Evolutionary conservation across 768 basidiomycete genomes (phyloP).

Genomic region (Suillus placidus): DNA sequence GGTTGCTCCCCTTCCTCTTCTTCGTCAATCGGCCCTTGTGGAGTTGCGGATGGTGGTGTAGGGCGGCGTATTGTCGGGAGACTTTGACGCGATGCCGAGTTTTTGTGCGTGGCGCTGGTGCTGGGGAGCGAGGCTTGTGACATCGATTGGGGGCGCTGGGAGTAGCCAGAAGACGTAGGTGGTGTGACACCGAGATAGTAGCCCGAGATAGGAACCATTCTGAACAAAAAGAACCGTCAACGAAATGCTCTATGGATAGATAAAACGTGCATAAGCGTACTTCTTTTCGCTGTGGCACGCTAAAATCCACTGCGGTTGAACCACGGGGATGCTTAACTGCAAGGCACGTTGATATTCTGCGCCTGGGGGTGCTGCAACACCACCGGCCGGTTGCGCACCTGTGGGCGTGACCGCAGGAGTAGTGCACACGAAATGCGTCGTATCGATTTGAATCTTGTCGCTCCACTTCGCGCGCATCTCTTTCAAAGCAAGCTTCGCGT

Average conservation of each 20-base stretch:
- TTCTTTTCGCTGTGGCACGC: constrained; percentile 86
- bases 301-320: constrained; percentile 93
- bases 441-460: constrained; percentile 95
- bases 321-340: constrained; percentile 91
- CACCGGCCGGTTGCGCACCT: constrained; percentile 59
- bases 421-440: constrained; percentile 97
- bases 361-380: constrained; percentile 61
- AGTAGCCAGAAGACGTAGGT: constrained; percentile 43
- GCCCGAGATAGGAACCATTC: constrained; percentile 84
- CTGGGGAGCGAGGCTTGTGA: constrained; percentile 63
- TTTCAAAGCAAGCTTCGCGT: constrained; percentile 76
- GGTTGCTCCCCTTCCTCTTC: constrained; percentile 36
- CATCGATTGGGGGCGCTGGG: constrained; percentile 71
- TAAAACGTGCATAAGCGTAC: constrained; percentile 44
- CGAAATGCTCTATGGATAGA: constrained; percentile 4
- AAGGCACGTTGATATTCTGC: constrained; percentile 95
- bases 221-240: constrained; percentile 29
- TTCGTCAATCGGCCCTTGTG: constrained; percentile 43
- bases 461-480: constrained; percentile 92
- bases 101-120: constrained; percentile 39
- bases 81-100: constrained; percentile 59
- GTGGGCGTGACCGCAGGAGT: constrained; percentile 73
- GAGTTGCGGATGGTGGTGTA: constrained; percentile 41
- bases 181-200: constrained; percentile 81
- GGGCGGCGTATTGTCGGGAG: constrained; percentile 61